A percentile compares a stretch with the other conserved stretches of the same genome.
Evolutionary conservation across 2,329 filamentous ascomycete species (phyloP).

Genomic region (Sclerotinia borealis): DNA sequence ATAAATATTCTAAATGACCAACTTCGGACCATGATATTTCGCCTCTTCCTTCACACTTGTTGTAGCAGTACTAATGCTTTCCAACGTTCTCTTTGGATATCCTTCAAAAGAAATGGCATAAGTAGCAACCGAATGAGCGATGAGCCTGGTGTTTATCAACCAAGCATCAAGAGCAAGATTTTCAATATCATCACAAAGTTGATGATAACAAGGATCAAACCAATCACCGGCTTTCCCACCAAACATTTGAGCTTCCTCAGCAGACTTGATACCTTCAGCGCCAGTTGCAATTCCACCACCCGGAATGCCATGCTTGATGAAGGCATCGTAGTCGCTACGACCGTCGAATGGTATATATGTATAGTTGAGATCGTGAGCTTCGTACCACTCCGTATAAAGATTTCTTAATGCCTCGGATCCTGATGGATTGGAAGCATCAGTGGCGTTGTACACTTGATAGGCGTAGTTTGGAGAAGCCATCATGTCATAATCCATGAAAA

Average conservation of each 20-base stretch:
- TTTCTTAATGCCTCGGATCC: conserved; percentile 65
- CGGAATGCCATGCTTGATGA: conserved; percentile 67
- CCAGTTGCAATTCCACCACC: conserved; percentile 72
- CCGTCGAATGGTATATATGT: conserved; percentile 72
- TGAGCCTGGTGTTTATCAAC: conserved; percentile 57
- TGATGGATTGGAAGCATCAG: conserved; percentile 61
- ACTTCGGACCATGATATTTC: conserved; percentile 44
- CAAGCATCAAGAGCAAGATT: conserved; percentile 56
- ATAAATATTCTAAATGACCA: conserved; percentile 38
- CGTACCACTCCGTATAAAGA: conserved; percentile 63
- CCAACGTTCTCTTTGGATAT: conserved; percentile 49
- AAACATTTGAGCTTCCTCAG: conserved; percentile 58
- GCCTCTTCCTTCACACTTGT: conserved; percentile 31
- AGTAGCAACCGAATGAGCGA: conserved; percentile 67
- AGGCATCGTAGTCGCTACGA: conserved; percentile 73
- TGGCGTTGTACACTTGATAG: conserved; percentile 66
- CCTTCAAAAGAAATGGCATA: conserved; percentile 60
- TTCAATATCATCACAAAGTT: conserved; percentile 52
- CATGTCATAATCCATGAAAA: conserved; percentile 69
- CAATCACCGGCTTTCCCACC: conserved; percentile 61
- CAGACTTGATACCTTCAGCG: conserved; percentile 70
- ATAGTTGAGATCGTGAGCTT: conserved; percentile 54
- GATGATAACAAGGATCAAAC: conserved; percentile 56
- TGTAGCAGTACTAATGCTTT: conserved; percentile 24
- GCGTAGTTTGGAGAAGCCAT: conserved; percentile 60